phyloP scores from a whole-genome alignment of 2,329 filamentous ascomycete genomes.

The Didymella segeticola region DNA sequence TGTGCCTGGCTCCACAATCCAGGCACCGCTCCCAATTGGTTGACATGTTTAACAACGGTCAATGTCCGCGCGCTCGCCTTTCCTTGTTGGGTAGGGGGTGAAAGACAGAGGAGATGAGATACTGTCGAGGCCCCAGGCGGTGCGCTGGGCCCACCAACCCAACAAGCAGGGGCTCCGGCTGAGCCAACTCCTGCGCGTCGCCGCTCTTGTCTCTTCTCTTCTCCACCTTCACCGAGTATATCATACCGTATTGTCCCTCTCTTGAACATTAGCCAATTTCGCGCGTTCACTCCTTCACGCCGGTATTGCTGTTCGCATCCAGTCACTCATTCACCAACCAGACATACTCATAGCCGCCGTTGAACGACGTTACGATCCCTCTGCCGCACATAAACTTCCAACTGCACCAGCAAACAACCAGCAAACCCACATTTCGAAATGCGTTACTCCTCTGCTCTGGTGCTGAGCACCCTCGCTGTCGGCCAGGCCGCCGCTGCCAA shows the following conservation, averaged over 20 bases:
- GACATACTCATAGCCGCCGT: conserved; percentile 25
- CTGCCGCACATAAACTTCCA: conserved; percentile 19
- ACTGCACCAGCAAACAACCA: conserved; percentile 9
- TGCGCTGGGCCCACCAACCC: conserved; percentile 18
- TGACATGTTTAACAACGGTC: conserved; percentile 31
- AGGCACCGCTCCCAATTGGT: conserved; percentile 38
- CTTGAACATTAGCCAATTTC: conserved; percentile 35
- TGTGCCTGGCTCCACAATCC: conserved; percentile 13
- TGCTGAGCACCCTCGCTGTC: conserved; percentile 47
- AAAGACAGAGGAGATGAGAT: conserved; percentile 33
- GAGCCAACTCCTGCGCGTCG: conserved; percentile 29
- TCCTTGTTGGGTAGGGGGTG: conserved; percentile 12
- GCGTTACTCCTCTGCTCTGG: conserved; percentile 46
- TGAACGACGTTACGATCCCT: conserved; percentile 37
- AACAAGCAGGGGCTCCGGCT: conserved; percentile 27
- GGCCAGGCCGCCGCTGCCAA: conserved; percentile 44
- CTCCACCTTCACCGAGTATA: conserved; percentile 38
- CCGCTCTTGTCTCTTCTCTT: conserved; percentile 33
- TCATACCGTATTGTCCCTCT: conserved; percentile 33
- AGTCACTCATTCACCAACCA: conserved; percentile 39
- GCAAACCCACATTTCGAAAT: conserved; percentile 29
- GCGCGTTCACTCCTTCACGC: conserved; percentile 51
- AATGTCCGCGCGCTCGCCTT: conserved; percentile 27
- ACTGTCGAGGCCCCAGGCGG: conserved; percentile 22
- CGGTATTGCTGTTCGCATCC: conserved; percentile 33